Evolutionary conservation across 352 stramenopile genomes (phyloP).

Genomic region (Blastocystis sp.): DNA sequence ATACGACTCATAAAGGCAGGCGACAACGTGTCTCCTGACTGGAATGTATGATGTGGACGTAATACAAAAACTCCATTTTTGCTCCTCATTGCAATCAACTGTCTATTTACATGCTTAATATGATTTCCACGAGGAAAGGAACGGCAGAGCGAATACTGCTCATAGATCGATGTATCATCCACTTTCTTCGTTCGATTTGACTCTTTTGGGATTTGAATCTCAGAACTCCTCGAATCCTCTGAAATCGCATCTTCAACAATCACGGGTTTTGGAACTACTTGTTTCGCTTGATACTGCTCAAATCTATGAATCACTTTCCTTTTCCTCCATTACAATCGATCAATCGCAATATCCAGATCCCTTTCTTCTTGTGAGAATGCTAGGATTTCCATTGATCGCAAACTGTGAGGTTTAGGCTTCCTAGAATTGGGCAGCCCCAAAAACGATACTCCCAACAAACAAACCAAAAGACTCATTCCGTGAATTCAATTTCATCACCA

Average conservation of each 20-base stretch:
- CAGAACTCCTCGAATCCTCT: too few relatives aligned
- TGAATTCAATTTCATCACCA: conserved; percentile 25
- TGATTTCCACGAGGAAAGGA: neutral
- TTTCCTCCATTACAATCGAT: neutral
- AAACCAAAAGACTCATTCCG: neutral
- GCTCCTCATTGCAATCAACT: conserved; percentile 17
- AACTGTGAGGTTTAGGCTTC: too few relatives aligned
- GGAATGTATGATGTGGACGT: conserved; percentile 12
- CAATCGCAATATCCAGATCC: neutral
- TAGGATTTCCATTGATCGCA: neutral
- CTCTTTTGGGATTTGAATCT: neutral
- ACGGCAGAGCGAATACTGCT: neutral
- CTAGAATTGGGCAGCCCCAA: too few relatives aligned
- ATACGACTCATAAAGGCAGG: neutral
- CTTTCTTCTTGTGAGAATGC: neutral
- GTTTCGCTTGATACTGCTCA: too few relatives aligned
- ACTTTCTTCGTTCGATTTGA: neutral
- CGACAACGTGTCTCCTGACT: neutral
- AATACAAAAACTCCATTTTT: conserved; percentile 12
- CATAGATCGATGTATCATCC: neutral
- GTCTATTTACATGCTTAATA: conserved; percentile 26
- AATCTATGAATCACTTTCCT: too few relatives aligned
- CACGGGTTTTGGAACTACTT: too few relatives aligned
- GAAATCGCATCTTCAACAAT: too few relatives aligned
- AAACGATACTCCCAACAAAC: neutral